These are phyloP conservation scores for Climacium dendroides DNA, from an alignment of 225 moss, liverwort and hornwort genomes.

Conservation along the genomic window DNA sequence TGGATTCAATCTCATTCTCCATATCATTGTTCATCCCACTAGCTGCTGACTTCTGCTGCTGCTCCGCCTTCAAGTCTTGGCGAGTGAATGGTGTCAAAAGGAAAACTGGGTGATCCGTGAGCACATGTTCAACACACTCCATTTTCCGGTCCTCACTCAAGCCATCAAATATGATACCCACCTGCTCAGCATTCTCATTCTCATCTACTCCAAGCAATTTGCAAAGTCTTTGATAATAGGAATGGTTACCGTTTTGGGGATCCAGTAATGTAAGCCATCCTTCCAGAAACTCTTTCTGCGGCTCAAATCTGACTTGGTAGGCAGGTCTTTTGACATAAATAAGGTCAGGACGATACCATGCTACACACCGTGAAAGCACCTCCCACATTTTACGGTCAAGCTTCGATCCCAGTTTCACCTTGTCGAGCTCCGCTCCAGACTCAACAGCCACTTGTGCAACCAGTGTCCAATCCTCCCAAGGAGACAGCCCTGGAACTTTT, in stretches of 20 bases:
- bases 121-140: constrained; percentile 64
- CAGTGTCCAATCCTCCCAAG: constrained; percentile 86
- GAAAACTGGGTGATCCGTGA: constrained; percentile 53
- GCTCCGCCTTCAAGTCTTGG: constrained; percentile 7
- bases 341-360: constrained; percentile 86
- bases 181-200: constrained; percentile 22
- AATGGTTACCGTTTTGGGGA: constrained; percentile 1
- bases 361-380: constrained; percentile 31
- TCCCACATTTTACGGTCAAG: constrained; percentile 26
- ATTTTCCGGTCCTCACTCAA: constrained; percentile 37
- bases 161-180: constrained; percentile 22
- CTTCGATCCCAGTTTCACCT: constrained; percentile 23
- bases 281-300: constrained; percentile 50
- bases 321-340: constrained; percentile 61
- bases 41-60: not conserved
- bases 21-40: not conserved
- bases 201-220: constrained; percentile 39
- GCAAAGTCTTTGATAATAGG: constrained; percentile 51
- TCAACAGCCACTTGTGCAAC: constrained; percentile 69
- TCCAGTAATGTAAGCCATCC: constrained; percentile 42
- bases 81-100: constrained; percentile 32
- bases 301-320: constrained; percentile 72
- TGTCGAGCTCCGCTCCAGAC: constrained; percentile 37
- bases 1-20: not conserved
- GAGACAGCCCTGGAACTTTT: constrained; percentile 19